Base-by-base conservation (phyloP, 371 early-diverging fungal species). In the Fennellomyces sp. region DNA sequence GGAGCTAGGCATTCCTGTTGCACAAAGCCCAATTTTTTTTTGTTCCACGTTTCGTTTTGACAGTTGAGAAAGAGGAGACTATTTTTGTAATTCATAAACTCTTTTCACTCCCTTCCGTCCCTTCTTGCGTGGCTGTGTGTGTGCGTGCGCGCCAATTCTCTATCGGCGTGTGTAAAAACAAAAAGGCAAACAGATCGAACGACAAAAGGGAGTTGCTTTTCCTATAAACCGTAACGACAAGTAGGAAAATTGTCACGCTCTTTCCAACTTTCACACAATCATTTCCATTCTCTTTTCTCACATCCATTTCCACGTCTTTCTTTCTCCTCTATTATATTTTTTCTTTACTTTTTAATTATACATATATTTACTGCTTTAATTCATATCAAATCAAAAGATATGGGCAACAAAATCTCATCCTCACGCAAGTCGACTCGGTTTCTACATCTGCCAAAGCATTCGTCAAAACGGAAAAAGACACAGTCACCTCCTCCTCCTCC, bases 371-470 rank as follows among this genome's bases (percentile, higher is more conserved):
- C 29, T 28, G 13, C 26, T 11, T 29, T n/a, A 50, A 50, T 15
- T 19, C 26, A 29, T 28, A 50, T 19, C 13, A 49, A 25, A 28
- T 41, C 10, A 49, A 49, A 33, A 13, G 33, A 8, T 7, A 52
- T 52, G 52, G 52, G 52, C n/a, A 52, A 52, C 13, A 52, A 52
- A 23, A 31, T 52, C 17, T 52, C 52, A 21, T 31, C 52, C 15
- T 52, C 52, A 21, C 52, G 52, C 28, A 52, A 15, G 28, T 33
- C 52, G 52, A 15, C 23, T 52, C 5, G 8, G 17, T 33, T 31
- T 11, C 31, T 30, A 28, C 51, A 7, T 50, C 7, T 7, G 31
- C 3, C 23, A 13, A 10, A 31, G 51, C 45, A 45, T 28, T 31
- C 13, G 15, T 28, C 28, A 50, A 50, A 8, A 50, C 13, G 29